Percentiles rank a stretch among this genome's conserved stretches.
Evolutionary conservation across 768 basidiomycete genomes (phyloP).

Genomic region (Boletus patriciae): DNA sequence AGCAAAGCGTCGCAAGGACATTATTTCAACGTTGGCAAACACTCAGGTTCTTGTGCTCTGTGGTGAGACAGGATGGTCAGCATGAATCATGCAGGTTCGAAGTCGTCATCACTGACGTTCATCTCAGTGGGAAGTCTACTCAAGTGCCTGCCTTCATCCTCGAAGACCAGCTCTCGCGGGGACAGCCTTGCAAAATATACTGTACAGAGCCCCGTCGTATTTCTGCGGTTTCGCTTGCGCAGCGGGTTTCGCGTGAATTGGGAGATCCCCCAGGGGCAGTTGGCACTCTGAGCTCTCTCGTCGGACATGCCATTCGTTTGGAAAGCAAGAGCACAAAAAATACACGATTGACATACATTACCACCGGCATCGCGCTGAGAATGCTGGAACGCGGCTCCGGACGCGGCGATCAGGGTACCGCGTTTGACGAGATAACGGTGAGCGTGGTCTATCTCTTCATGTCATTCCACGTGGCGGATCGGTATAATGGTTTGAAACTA

Average conservation of each 20-base stretch:
- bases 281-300: slow-evolving; percentile 74
- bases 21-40: slow-evolving; percentile 64
- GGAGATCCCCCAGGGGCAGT: slow-evolving; percentile 80
- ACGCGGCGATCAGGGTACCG: slow-evolving; percentile 65
- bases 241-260: slow-evolving; percentile 88
- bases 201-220: slow-evolving; percentile 96
- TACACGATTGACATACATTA: slow-evolving; percentile 81
- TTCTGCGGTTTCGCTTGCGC: slow-evolving; percentile 93
- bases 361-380: slow-evolving; percentile 91
- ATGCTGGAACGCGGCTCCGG: slow-evolving; percentile 92
- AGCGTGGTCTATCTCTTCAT: slow-evolving; percentile 24
- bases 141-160: slow-evolving; percentile 94
- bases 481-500: slow-evolving; percentile 28
- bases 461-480: neutral
- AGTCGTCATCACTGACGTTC: slow-evolving; percentile 3
- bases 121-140: slow-evolving; percentile 87
- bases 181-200: slow-evolving; percentile 84
- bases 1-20: slow-evolving; percentile 73
- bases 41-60: slow-evolving; percentile 88
- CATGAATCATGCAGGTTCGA: slow-evolving; percentile 39
- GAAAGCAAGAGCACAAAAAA: slow-evolving; percentile 82
- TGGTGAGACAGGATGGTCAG: slow-evolving; percentile 74
- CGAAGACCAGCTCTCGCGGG: slow-evolving; percentile 81
- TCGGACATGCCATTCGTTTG: slow-evolving; percentile 92
- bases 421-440: slow-evolving; percentile 95